Percentiles rank a stretch among this genome's conserved stretches.
These are phyloP conservation scores for Hericium alpestre DNA, from an alignment of 768 basidiomycete genomes.

Conservation along the genomic window DNA sequence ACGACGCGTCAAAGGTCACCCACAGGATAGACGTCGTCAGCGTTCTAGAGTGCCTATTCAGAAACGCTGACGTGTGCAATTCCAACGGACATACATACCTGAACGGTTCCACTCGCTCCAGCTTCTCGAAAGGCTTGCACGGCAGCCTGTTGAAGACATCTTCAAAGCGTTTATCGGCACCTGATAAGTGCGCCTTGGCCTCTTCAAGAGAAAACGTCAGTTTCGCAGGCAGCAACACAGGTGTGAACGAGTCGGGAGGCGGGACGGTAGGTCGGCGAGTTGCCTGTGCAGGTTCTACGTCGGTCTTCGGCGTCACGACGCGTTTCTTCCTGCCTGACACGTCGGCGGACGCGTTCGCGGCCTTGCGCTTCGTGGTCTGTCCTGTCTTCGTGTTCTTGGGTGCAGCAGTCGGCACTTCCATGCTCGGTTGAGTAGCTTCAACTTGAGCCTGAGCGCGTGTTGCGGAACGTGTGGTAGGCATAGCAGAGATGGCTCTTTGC, in stretches of 20 bases:
- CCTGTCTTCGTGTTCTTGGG: too few relatives aligned
- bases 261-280: not conserved
- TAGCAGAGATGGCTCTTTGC: too few relatives aligned
- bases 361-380: too few relatives aligned
- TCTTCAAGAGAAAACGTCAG: constrained; percentile 70
- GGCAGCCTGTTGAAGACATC: constrained; percentile 52
- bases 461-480: too few relatives aligned
- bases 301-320: too few relatives aligned
- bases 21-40: constrained; percentile 66
- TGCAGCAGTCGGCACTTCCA: too few relatives aligned
- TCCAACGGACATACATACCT: constrained; percentile 33
- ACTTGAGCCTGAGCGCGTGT: too few relatives aligned
- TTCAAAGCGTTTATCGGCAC: constrained; percentile 58
- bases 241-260: not conserved
- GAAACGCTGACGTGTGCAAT: not conserved
- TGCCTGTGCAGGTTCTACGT: too few relatives aligned
- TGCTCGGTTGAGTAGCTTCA: too few relatives aligned
- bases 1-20: constrained; percentile 14
- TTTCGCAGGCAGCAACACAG: constrained; percentile 43
- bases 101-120: constrained; percentile 76
- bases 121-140: constrained; percentile 69
- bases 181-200: constrained; percentile 62
- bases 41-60: constrained; percentile 31
- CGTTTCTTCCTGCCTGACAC: too few relatives aligned
- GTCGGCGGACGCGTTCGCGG: too few relatives aligned